Evolutionary conservation across 2,329 filamentous ascomycete genomes (phyloP), one percentile per base, ranked within the genome.

Genomic region (Diatrype stigma): DNA sequence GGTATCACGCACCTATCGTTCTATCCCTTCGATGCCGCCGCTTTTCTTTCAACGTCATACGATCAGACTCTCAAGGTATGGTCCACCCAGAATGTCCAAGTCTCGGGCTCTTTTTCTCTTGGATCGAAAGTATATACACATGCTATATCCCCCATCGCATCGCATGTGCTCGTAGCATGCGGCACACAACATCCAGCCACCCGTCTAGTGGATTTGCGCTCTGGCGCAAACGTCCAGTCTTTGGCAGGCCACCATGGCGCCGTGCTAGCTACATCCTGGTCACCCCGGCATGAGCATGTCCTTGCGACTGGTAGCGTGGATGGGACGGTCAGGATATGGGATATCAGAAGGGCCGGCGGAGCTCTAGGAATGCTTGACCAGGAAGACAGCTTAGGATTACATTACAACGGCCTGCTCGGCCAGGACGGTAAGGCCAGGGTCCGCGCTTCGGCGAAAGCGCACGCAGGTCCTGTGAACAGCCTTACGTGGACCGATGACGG

Each of bases 151-250:
- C 80, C 85, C 40, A 73, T 92, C 51, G 80, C 90, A 50, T 73
- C 82, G 48, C 79, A 91, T 62, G 76, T 96, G 0, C 79, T 96
- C 3, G 88, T 96, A 10, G 91, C 93, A 10, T 94, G 90, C 62
- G 92, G 89, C 1, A 95, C 91, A 0, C 90, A 95, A 56, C 85
- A 94, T 64, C 89, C 90, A 6, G 80, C 88, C 23, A 87, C 96
- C 14, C 85, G 91, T 16, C 80, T 97, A 6, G 83, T 96, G 6
- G 93, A 97, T 65, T 77, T 96, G 32, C 87, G 89, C 48, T 92
- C 91, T 1, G 90, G 90, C 2, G 81, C 90, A 16, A 83, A 80
- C 45, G 85, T 87, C 1, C 87, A 91, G 63, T 82, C 85, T 1
- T 75, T 92, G 28, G 78, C 86, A 1, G 85, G 87, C 0, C 85